Percentiles rank a stretch among this genome's conserved stretches.
Evolutionary conservation across 2,329 filamentous ascomycete genomes (phyloP).

Genomic region (Penicillium paneum): DNA sequence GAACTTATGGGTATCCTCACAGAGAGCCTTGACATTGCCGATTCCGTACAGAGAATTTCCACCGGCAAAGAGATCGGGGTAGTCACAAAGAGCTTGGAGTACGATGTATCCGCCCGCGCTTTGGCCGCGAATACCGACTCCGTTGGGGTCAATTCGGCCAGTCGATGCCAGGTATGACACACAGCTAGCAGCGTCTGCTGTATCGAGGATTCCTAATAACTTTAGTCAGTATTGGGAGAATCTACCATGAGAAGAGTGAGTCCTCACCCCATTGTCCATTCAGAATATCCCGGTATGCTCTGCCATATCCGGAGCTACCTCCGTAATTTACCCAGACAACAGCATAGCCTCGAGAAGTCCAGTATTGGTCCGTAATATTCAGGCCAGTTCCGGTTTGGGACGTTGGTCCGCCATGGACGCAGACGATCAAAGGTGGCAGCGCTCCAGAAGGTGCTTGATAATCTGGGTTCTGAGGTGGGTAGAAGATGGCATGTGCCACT

Average conservation of each 20-base stretch:
- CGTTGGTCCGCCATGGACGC: conserved; percentile 38
- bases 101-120: conserved; percentile 55
- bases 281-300: conserved; percentile 48
- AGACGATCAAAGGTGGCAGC: conserved; percentile 50
- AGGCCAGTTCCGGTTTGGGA: conserved; percentile 43
- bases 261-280: conserved; percentile 49
- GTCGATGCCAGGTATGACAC: conserved; percentile 41
- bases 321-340: conserved; percentile 51
- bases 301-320: conserved; percentile 52
- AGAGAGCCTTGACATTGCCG: conserved; percentile 47
- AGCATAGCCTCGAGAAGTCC: conserved; percentile 53
- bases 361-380: conserved; percentile 47
- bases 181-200: conserved; percentile 49
- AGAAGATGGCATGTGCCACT: conserved; percentile 45
- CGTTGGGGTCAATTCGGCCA: conserved; percentile 35
- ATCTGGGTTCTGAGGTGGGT: conserved; percentile 48
- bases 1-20: conserved; percentile 52
- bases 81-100: conserved; percentile 44
- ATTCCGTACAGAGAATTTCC: conserved; percentile 51
- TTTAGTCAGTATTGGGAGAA: neutral
- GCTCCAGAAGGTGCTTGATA: conserved; percentile 39
- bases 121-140: conserved; percentile 48
- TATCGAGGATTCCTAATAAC: conserved; percentile 35
- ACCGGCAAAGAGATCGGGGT: conserved; percentile 29
- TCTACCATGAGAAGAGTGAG: neutral